Base-by-base conservation (phyloP, 805 yeast species). In the Pachysolen tannophilus region DNA sequence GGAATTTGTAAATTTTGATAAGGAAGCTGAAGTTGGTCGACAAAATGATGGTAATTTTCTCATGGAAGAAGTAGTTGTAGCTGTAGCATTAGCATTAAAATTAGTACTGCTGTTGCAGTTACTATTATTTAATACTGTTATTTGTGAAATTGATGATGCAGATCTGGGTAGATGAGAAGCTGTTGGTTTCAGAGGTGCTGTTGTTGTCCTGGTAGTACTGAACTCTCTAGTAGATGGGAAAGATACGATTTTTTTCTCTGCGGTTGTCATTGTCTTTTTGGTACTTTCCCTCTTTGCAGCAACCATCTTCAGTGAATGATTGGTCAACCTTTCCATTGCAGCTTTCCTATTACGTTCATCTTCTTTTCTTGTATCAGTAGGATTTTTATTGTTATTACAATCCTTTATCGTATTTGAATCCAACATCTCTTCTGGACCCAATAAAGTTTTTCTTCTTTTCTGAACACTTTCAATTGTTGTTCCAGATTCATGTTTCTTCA, bases 391-490 rank as follows among this genome's bases (percentile, higher is more conserved):
- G 28, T 23, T 37, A 17, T 33, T 27, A 2, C 8, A 4, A 8
- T 13, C 10, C 6, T 27, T 26, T 11, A 16, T 4, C 13, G n/a
- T 8, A 10, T 17, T 15, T 28, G 17, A 13, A 18, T 28, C 33
- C 10, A 31, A 32, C 34, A 24, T 28, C 19, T 37, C 33, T 24
- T 32, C 30, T 10, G 35, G 28, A 4, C 39, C 39, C 2, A 32
- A 8, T 21, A 37, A 32, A 1, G 39, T 37, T n/a, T 30, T 37
- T 28, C 39, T 37, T 19, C 32, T 37, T 18, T 37, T 37, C 20
- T 18, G 17, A 18, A 37, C 39, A 7, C 13, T 14, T 5, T 14
- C 26, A 11, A 7, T 8, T 11, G 8, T 4, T 11, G 5, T 23
- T 11, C 13, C 26, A 4, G 13, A 14, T 8, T 23, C 26, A 5